Conservation (phyloP, 441 rosid species). For the Brassica hybrid region DNA sequence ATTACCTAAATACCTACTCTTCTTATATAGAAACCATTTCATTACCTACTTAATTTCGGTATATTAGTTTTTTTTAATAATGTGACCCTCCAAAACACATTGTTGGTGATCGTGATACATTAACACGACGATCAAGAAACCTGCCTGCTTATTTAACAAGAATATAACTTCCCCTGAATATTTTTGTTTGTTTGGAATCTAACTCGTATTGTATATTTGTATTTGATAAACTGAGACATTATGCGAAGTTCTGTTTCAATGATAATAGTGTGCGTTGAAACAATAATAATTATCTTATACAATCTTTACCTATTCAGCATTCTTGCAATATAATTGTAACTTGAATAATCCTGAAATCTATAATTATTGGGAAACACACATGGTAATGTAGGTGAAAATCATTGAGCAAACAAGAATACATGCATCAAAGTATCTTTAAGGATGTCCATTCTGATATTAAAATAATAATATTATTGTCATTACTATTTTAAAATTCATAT, state of each 20-base stretch:
- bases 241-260: neutral
- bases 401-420: neutral
- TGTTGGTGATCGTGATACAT: neutral
- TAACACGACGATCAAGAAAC: neutral
- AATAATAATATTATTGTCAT: neutral
- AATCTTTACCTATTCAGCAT: neutral
- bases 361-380: neutral
- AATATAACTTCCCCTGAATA: neutral
- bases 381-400: neutral
- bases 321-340: neutral
- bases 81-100: conserved; percentile 2
- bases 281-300: no score
- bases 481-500: neutral
- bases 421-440: neutral
- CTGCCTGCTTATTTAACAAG: neutral
- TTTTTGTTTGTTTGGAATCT: no score
- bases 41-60: conserved; percentile 4
- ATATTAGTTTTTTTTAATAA: neutral
- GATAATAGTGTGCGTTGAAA: neutral
- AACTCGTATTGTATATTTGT: neutral
- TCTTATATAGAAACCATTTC: neutral
- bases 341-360: neutral
- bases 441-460: neutral
- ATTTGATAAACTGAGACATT: neutral
- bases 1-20: conserved; percentile 6